Percentiles rank a stretch among this genome's conserved stretches.
These are phyloP conservation scores for Aureobasidium subglaciale DNA, from an alignment of 2,329 filamentous ascomycete species.

Conservation along the genomic window DNA sequence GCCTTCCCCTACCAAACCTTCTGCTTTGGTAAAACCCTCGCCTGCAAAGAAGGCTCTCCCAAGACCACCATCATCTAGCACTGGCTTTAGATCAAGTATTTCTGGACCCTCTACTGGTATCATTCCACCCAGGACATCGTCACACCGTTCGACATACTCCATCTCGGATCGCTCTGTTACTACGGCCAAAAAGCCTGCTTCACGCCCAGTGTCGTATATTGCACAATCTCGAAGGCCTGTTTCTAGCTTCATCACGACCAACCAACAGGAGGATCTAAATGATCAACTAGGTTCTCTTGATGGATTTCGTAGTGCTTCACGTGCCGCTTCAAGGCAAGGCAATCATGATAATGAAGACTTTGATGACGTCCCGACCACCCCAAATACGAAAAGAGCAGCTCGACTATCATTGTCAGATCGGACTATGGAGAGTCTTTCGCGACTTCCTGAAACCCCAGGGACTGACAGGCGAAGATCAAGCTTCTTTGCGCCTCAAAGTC, in stretches of 20 bases:
- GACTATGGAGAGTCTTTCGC: constrained; percentile 76
- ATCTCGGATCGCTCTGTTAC: neutral
- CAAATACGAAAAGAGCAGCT: constrained; percentile 31
- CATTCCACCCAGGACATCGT: constrained; percentile 2
- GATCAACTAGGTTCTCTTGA: constrained; percentile 38
- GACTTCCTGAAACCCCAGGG: constrained; percentile 70
- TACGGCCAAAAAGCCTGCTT: constrained; percentile 3
- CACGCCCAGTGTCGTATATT: constrained; percentile 4
- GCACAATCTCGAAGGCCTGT: constrained; percentile 2
- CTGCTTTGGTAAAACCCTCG: neutral
- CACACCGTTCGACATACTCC: constrained; percentile 7
- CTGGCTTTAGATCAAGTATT: constrained; percentile 17
- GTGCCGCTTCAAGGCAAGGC: constrained; percentile 34
- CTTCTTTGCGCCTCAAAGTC: constrained; percentile 62
- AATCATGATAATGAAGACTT: constrained; percentile 25
- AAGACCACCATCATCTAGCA: neutral
- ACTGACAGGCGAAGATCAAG: constrained; percentile 59
- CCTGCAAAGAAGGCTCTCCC: constrained; percentile 9
- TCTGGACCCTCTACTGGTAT: neutral
- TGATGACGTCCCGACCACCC: constrained; percentile 20
- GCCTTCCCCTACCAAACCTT: constrained; percentile 7
- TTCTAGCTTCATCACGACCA: constrained; percentile 3
- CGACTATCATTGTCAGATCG: constrained; percentile 66
- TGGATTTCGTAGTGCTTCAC: constrained; percentile 38
- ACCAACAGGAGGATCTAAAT: constrained; percentile 26